These are phyloP conservation scores for Microdochium bolleyi DNA, from an alignment of 2,329 filamentous ascomycete genomes.

Conservation along the genomic window DNA sequence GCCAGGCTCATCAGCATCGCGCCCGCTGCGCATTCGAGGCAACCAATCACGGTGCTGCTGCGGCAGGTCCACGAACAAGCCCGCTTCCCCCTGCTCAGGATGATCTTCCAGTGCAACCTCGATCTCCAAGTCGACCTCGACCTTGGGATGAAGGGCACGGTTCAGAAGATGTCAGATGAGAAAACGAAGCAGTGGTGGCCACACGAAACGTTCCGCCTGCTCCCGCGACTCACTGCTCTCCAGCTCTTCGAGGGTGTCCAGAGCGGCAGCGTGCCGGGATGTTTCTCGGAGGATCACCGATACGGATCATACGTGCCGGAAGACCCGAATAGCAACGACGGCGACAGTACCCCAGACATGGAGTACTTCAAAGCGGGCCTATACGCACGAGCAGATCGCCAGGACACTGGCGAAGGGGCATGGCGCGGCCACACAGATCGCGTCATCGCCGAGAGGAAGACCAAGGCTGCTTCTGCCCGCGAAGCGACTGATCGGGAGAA, in stretches of 20 bases:
- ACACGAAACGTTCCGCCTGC: too few species aligned
- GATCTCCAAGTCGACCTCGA: neutral
- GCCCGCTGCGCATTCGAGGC: neutral
- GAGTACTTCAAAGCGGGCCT: neutral
- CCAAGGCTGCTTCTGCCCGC: conserved; percentile 1
- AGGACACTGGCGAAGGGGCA: neutral
- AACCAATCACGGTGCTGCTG: neutral
- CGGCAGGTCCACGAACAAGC: neutral
- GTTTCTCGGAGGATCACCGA: neutral
- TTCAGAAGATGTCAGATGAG: too few species aligned
- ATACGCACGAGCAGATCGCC: neutral
- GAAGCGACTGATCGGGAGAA: conserved; percentile 1
- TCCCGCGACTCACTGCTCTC: too few species aligned
- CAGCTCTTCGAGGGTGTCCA: too few species aligned
- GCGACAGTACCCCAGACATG: neutral
- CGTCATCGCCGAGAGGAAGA: neutral
- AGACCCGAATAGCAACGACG: neutral
- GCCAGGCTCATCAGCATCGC: neutral
- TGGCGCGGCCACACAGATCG: neutral
- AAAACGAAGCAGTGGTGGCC: neutral
- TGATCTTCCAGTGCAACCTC: neutral
- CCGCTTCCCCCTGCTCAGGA: neutral
- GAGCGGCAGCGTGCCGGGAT: too few species aligned
- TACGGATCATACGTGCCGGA: neutral
- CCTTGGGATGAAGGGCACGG: neutral